These are phyloP conservation scores for Knoxdaviesia capensis DNA, from an alignment of 2,329 filamentous ascomycete genomes.

Conservation along the genomic window DNA sequence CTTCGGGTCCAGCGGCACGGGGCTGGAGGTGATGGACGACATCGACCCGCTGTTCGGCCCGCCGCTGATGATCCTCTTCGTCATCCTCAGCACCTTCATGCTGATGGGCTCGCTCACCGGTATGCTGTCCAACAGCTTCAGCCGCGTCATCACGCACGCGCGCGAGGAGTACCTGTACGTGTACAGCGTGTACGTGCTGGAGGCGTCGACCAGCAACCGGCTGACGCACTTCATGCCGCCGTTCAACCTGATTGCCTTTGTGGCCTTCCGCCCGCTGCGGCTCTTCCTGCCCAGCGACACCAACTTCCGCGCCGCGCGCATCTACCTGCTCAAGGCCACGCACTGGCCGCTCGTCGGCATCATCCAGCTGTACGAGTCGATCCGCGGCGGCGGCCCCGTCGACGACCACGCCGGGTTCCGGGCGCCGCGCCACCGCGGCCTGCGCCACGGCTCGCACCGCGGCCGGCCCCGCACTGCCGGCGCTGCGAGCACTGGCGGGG, in stretches of 20 bases:
- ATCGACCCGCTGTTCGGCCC: slow-evolving; percentile 39
- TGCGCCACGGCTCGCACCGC: neutral
- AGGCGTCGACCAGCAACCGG: slow-evolving; percentile 47
- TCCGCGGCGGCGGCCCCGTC: slow-evolving; percentile 17
- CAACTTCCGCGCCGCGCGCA: slow-evolving; percentile 40
- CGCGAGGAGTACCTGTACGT: slow-evolving; percentile 64
- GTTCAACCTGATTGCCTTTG: slow-evolving; percentile 53
- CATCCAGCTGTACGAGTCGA: slow-evolving; percentile 47
- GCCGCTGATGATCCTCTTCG: slow-evolving; percentile 50
- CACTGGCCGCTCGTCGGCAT: slow-evolving; percentile 48
- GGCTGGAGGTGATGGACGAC: slow-evolving; percentile 46
- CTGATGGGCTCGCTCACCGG: slow-evolving; percentile 62
- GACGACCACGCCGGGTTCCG: slow-evolving; percentile 27
- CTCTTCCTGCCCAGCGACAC: slow-evolving; percentile 43
- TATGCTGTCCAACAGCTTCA: slow-evolving; percentile 60
- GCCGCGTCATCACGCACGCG: slow-evolving; percentile 39
- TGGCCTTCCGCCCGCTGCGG: slow-evolving; percentile 51
- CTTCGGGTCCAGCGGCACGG: slow-evolving; percentile 56
- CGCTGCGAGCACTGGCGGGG: neutral
- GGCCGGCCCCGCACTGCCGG: neutral
- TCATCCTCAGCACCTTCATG: slow-evolving; percentile 58
- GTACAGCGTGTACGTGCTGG: slow-evolving; percentile 44
- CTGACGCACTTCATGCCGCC: slow-evolving; percentile 52
- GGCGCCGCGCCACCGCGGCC: slow-evolving; percentile 11
- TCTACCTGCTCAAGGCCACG: slow-evolving; percentile 40